A percentile compares a stretch with the other conserved stretches of the same genome.
Evolutionary conservation across 2,329 filamentous ascomycete genomes (phyloP).

Genomic region (Aureobasidium melanogenum): DNA sequence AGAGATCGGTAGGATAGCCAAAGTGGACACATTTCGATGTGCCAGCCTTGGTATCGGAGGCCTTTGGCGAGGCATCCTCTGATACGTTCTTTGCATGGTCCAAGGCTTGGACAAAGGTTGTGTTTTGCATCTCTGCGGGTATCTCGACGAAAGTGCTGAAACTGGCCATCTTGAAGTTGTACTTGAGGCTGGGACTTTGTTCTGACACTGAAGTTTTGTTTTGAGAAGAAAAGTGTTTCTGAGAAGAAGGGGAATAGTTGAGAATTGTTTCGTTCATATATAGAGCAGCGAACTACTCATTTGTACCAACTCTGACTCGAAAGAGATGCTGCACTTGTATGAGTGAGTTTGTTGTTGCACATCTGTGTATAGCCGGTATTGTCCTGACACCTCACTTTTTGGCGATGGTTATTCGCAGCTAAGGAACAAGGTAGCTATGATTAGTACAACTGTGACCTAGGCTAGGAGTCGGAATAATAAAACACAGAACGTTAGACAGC

Average conservation of each 20-base stretch:
- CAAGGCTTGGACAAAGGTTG: neutral
- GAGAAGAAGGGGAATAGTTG: neutral
- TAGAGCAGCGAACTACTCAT: neutral
- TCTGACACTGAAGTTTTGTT: neutral
- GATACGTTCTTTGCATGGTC: neutral
- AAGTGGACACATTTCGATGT: neutral
- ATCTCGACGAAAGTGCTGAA: neutral
- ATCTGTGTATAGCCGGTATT: neutral
- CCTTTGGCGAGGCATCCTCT: neutral
- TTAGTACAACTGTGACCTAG: neutral
- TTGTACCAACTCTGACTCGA: neutral
- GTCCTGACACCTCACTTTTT: neutral
- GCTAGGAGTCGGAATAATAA: neutral
- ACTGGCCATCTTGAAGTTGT: neutral
- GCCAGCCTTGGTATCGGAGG: neutral
- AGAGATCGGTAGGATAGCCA: neutral
- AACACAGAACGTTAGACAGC: neutral
- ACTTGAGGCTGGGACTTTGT: neutral
- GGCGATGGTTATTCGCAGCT: no score
- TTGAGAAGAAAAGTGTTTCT: neutral
- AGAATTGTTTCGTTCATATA: neutral
- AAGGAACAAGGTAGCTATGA: neutral
- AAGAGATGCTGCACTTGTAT: neutral
- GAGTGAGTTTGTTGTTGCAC: neutral
- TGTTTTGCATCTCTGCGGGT: neutral